These are phyloP conservation scores for Hyphopichia pseudoburtonii DNA, from an alignment of 1,139 yeast genomes.

Conservation along the genomic window DNA sequence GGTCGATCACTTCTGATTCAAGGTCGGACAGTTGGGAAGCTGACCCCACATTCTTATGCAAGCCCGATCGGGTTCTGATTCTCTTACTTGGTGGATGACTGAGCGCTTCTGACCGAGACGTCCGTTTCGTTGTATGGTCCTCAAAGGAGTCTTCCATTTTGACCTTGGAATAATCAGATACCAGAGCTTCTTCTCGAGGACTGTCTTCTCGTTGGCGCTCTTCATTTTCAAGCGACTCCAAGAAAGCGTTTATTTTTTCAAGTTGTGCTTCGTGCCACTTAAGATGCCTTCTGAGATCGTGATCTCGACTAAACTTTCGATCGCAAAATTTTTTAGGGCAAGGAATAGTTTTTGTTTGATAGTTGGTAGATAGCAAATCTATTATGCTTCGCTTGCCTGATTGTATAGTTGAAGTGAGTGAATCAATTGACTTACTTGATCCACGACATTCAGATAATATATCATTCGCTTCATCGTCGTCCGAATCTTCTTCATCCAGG, in stretches of 20 bases:
- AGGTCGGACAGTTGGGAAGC: no score
- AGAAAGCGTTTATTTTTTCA: slow-evolving; percentile 30
- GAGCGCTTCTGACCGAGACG: no score
- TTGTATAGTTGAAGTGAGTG: slow-evolving; percentile 20
- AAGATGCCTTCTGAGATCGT: slow-evolving; percentile 54
- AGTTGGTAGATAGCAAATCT: slow-evolving; percentile 38
- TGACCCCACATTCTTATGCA: no score
- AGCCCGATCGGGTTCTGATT: no score
- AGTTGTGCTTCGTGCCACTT: slow-evolving; percentile 52
- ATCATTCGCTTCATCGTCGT: slow-evolving; percentile 15
- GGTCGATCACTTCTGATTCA: not conserved
- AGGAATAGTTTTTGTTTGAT: slow-evolving; percentile 27
- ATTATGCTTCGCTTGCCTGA: slow-evolving; percentile 27
- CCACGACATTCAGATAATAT: slow-evolving; percentile 8
- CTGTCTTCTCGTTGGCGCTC: slow-evolving; percentile 1
- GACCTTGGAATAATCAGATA: no score
- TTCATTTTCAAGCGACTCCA: slow-evolving; percentile 26
- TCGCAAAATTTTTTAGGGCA: slow-evolving; percentile 52
- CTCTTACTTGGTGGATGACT: no score
- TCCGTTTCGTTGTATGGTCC: no score
- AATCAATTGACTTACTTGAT: slow-evolving; percentile 26
- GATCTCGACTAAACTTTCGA: slow-evolving; percentile 45
- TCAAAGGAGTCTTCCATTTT: no score
- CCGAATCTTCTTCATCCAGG: slow-evolving; percentile 14
- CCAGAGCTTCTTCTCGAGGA: no score